A percentile compares a stretch with the other conserved stretches of the same genome.
phyloP scores from a whole-genome alignment of 176 grass and related monocot species.

The Stipa capillata region DNA sequence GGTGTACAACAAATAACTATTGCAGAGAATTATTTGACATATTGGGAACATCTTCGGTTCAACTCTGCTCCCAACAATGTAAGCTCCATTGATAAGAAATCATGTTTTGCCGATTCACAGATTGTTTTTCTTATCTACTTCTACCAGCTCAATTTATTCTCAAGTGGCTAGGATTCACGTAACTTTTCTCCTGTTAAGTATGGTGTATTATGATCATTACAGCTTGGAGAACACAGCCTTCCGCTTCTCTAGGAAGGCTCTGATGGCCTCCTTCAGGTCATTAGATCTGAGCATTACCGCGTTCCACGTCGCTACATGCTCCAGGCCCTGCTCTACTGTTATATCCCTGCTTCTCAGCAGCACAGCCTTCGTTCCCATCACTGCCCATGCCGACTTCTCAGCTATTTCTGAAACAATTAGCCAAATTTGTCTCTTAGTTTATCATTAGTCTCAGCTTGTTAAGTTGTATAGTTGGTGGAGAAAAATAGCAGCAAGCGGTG shows the following conservation, averaged over 20 bases:
- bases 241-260: slow-evolving; percentile 50
- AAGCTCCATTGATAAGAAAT: too few species aligned
- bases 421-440: background rate
- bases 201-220: slow-evolving; percentile 23
- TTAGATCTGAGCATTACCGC: slow-evolving; percentile 63
- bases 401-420: slow-evolving; percentile 48
- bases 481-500: background rate
- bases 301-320: slow-evolving; percentile 87
- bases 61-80: too few species aligned
- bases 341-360: slow-evolving; percentile 79
- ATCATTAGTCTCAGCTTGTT: background rate
- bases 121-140: background rate
- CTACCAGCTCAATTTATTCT: background rate
- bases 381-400: slow-evolving; percentile 63
- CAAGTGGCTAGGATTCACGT: background rate
- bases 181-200: background rate
- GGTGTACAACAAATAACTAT: too few species aligned
- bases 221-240: slow-evolving; percentile 85
- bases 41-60: too few species aligned
- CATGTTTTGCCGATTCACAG: background rate
- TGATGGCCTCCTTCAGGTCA: slow-evolving; percentile 78
- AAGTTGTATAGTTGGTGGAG: background rate
- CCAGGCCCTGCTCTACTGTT: slow-evolving; percentile 78
- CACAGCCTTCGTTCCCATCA: slow-evolving; percentile 84
- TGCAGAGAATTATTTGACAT: too few species aligned